Percentiles rank a stretch among this genome's conserved stretches.
phyloP scores from a whole-genome alignment of 2,329 filamentous ascomycete species.

The Pezicula neosporulosa region DNA sequence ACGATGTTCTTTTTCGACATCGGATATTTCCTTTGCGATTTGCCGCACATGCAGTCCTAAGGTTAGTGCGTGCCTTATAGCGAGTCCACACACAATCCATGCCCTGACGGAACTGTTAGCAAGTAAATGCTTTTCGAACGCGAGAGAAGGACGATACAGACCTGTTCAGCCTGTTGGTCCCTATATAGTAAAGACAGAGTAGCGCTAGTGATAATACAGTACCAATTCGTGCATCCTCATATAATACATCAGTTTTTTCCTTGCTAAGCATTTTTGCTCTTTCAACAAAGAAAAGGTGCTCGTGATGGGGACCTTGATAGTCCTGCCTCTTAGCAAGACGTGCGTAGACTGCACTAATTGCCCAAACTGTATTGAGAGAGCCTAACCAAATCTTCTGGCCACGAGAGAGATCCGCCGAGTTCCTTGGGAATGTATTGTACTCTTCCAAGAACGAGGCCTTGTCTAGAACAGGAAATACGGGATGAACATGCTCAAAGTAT shows the following conservation, averaged over 20 bases:
- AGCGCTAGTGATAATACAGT: constrained; percentile 15
- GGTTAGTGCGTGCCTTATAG: constrained; percentile 18
- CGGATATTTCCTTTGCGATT: constrained; percentile 11
- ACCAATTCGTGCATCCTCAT: constrained; percentile 15
- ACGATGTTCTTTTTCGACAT: constrained; percentile 21
- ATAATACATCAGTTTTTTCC: constrained; percentile 12
- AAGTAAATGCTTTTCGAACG: neutral
- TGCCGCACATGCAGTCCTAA: constrained; percentile 21
- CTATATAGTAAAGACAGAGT: constrained; percentile 20
- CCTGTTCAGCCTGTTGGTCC: constrained; percentile 20
- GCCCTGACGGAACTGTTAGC: constrained; percentile 12
- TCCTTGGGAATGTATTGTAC: constrained; percentile 9
- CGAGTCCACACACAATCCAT: constrained; percentile 21
- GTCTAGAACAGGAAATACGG: constrained; percentile 16
- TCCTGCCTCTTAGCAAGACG: constrained; percentile 10
- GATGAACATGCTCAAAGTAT: constrained; percentile 21
- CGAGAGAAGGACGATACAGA: constrained; percentile 2
- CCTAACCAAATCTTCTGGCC: constrained; percentile 18
- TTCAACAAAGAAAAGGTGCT: constrained; percentile 17
- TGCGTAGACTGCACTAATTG: constrained; percentile 16
- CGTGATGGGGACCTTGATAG: constrained; percentile 7
- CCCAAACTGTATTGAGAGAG: constrained; percentile 20
- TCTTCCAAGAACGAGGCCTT: constrained; percentile 10
- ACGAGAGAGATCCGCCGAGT: constrained; percentile 1
- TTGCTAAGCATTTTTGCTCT: constrained; percentile 18